Conservation (phyloP, 306 rosid species). For the Acmispon strigosus region DNA sequence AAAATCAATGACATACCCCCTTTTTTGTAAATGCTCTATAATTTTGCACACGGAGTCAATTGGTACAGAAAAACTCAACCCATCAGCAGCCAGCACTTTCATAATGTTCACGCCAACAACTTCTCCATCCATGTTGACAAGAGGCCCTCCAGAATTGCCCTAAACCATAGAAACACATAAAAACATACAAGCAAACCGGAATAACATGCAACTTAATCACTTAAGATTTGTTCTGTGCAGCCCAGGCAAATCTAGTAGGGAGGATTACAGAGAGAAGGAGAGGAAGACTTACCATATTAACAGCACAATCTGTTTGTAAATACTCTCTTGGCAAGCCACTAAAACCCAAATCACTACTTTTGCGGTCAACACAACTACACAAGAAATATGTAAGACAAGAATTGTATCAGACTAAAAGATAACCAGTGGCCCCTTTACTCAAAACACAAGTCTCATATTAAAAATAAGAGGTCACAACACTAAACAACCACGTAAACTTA, state of each 20-base stretch:
- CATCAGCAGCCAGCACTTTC: conserved; percentile 76
- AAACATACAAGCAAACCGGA: neutral
- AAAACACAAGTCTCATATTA: neutral
- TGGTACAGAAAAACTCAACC: conserved; percentile 83
- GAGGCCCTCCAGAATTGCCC: conserved; percentile 98
- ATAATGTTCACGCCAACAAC: conserved; percentile 75
- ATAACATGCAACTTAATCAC: neutral
- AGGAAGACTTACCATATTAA: conserved; percentile 44
- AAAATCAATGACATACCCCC: conserved; percentile 45
- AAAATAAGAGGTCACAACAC: neutral
- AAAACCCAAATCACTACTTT: conserved; percentile 90
- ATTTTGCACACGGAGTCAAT: conserved; percentile 70
- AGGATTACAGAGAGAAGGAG: conserved; percentile 10
- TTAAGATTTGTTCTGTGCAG: neutral
- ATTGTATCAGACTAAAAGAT: neutral
- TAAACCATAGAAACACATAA: conserved; percentile 19
- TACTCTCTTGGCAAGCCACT: conserved; percentile 72
- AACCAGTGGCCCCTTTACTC: neutral
- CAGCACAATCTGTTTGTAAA: conserved; percentile 79
- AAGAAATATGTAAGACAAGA: conserved; percentile 2
- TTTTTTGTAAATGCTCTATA: conserved; percentile 67
- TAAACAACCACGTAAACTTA: neutral
- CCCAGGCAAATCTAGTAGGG: neutral
- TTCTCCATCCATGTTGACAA: conserved; percentile 88
- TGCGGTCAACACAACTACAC: conserved; percentile 75